Base-by-base conservation (phyloP, 331 rosid genomes). In the Rosa hybrid region DNA sequence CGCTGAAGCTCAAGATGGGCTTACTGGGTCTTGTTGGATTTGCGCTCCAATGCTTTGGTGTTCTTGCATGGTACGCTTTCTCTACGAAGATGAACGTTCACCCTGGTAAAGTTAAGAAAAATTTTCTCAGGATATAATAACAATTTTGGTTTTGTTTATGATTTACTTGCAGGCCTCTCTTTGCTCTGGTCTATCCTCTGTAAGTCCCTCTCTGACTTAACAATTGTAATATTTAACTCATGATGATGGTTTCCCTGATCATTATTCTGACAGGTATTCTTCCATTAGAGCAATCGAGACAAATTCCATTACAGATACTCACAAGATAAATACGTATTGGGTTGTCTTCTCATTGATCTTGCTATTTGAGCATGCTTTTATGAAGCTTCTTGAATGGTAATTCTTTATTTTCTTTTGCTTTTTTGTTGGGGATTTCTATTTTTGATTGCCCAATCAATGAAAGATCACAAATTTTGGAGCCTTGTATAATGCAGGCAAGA, bases 171-270 rank as follows among this genome's bases (percentile, higher is more conserved):
- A 91, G 95, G 95, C 95, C 91, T 69, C 81, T 89, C 74, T 60
- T 89, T 68, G 92, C 95, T 68, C 46, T 91, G 73, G 87, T 23
- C 39, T 87, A 89, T 80, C 95, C 92, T 80, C 74, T 91, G 95
- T 89, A 81, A 91, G 90, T 83, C 46, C 75, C 56, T 79, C 21
- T 44, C 53, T 11, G 54, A 21, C 20, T 44, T 70, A 42, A 30
- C 34, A 59, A n/a, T 5, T 70, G 34, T 44, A 4, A 56, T 68
- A 3, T 3, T 39, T 63, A 12, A 63, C 16, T 27, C 20, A 63
- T 25, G 38, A 54, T 69, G 39, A 38, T 8, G 44, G 12, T 71
- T 44, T 68, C 63, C 14, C 62, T 73, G 68, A 27, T 77, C 72
- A 68, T 71, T 49, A 12, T 76, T 74, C 3, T 81, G 17, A 75